Base-by-base conservation (phyloP, 1,139 yeast species). In the Pichia sp. region DNA sequence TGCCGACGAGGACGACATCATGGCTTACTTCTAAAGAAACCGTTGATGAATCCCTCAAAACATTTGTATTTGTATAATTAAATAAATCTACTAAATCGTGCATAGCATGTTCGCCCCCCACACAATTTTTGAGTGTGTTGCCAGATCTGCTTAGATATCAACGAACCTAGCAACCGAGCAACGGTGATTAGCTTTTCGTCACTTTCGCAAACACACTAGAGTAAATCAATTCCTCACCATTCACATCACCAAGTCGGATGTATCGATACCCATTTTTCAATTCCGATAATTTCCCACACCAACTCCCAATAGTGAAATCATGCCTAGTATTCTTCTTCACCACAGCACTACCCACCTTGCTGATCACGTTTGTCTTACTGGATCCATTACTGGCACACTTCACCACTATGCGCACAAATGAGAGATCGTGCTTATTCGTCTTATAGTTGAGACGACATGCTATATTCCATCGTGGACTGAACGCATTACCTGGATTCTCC, bases 391-490 rank as follows among this genome's bases (percentile, higher is more conserved):
- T 59, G n/a, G 34, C 3, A 9, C 35, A 30, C 42, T 63, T 69
- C 6, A 78, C 69, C 1, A 66, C 50, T 39, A 80, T 64, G 37
- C 76, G 60, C 6, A 78, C 42, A 52, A 78, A 79, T 20, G 70
- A 66, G 39, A 77, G 61, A 33, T 68, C 66, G 14, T 56, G 50
- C 34, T 58, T 58, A 30, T 54, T 52, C 7, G 72, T 60, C 3
- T 57, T 55, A 10, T 80, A 51, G 0, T 52, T 55, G 2, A 83
- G 70, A 18, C 59, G 51, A 42, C 77, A 69, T 5, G 54, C 56
- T 33, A 72, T 66, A 47, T 80, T 74, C 96, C 96, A 87, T 3
- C 69, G 60, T 0, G 97, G 96, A 55, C 83, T 87, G 58, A 84
- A 86, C 0, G 96, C 96, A 56, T 87, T 86, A 12, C 34, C 21